A percentile compares a stretch with the other conserved stretches of the same genome.
Conservation (phyloP, 2,329 filamentous ascomycete species). For the Botrytis byssoidea region DNA sequence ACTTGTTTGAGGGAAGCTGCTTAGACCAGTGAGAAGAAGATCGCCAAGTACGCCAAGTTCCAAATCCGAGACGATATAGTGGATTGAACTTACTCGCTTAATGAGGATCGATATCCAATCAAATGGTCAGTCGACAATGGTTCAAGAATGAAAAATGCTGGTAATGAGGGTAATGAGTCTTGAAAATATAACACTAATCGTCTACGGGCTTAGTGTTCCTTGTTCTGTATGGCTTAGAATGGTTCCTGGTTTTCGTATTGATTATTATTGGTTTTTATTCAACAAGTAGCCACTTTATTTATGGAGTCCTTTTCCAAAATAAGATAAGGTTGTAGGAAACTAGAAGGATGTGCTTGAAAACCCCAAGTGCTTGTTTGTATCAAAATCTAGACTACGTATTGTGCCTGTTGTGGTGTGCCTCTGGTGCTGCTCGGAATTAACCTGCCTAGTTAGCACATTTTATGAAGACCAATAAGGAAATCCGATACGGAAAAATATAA, state of each 20-base stretch:
- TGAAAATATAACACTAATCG: neutral
- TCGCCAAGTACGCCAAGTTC: slow-evolving; percentile 10
- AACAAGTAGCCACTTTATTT: neutral
- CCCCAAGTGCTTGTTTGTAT: neutral
- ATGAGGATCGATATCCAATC: neutral
- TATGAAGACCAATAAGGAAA: neutral
- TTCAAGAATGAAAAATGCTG: neutral
- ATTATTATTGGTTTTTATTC: neutral
- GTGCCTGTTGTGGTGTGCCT: neutral
- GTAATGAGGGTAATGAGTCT: neutral
- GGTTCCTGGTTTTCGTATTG: neutral
- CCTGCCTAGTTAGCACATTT: neutral
- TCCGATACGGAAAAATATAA: neutral
- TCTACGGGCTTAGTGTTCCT: neutral
- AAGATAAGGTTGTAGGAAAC: neutral
- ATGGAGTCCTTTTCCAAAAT: neutral
- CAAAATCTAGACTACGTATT: slow-evolving; percentile 1
- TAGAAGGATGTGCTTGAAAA: neutral
- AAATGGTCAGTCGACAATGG: neutral
- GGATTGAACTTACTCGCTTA: neutral
- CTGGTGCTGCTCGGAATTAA: neutral
- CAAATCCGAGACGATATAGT: slow-evolving; percentile 8
- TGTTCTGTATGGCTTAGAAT: neutral
- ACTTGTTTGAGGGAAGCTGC: slow-evolving; percentile 9
- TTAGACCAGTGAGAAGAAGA: slow-evolving; percentile 10